These are phyloP conservation scores for Aspergillus bombycis DNA, from an alignment of 2,329 filamentous ascomycete genomes.

Conservation along the genomic window DNA sequence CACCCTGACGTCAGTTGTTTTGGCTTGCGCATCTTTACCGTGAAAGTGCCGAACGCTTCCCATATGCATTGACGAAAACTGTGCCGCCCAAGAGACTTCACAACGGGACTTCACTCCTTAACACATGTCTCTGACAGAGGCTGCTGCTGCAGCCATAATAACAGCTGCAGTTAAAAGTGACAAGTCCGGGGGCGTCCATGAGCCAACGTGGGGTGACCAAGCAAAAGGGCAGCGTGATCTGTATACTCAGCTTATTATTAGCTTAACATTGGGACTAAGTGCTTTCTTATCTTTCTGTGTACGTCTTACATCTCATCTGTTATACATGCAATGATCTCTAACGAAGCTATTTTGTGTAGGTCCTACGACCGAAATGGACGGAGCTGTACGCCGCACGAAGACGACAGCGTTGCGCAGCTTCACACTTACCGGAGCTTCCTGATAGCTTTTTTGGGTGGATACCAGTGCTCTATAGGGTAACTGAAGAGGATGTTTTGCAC, in stretches of 20 bases:
- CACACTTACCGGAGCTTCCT: slow-evolving; percentile 74
- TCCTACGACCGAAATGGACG: slow-evolving; percentile 88
- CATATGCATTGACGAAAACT: slow-evolving; percentile 21
- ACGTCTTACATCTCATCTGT: slow-evolving; percentile 21
- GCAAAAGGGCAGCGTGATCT: slow-evolving; percentile 42
- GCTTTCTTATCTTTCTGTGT: slow-evolving; percentile 53
- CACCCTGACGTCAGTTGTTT: slow-evolving; percentile 33
- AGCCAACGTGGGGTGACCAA: slow-evolving; percentile 35
- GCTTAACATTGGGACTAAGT: slow-evolving; percentile 44
- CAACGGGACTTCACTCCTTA: not conserved
- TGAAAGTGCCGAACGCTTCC: slow-evolving; percentile 8
- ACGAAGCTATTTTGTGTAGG: slow-evolving; percentile 49
- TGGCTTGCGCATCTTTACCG: slow-evolving; percentile 13
- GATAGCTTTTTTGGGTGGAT: slow-evolving; percentile 94
- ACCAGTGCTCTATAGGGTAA: slow-evolving; percentile 77
- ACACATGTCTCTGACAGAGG: slow-evolving; percentile 36
- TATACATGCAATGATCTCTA: slow-evolving; percentile 7
- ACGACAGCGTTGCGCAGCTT: slow-evolving; percentile 68
- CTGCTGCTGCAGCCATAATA: slow-evolving; percentile 27
- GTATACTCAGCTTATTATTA: slow-evolving; percentile 49
- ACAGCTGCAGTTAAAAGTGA: slow-evolving; percentile 26
- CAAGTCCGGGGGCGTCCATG: slow-evolving; percentile 22
- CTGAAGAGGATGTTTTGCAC: slow-evolving; percentile 84
- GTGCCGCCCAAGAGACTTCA: not conserved
- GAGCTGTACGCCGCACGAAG: slow-evolving; percentile 87